A percentile compares a stretch with the other conserved stretches of the same genome.
These are phyloP conservation scores for Pseudocercospora macadamiae DNA, from an alignment of 2,329 filamentous ascomycete genomes.

Conservation along the genomic window DNA sequence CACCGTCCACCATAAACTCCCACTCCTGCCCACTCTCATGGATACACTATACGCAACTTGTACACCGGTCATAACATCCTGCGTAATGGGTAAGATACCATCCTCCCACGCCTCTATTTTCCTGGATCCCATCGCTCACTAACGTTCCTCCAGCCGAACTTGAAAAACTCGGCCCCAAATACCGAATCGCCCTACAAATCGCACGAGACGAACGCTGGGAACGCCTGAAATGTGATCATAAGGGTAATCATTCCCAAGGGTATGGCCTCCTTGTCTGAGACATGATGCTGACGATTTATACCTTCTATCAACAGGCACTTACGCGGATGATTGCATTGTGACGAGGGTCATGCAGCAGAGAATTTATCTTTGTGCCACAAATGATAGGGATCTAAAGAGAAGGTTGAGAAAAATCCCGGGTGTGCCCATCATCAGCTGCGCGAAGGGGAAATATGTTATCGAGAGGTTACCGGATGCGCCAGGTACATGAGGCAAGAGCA, in stretches of 20 bases:
- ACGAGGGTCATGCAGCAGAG: slow-evolving; percentile 50
- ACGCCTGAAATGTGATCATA: slow-evolving; percentile 84
- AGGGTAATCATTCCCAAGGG: slow-evolving; percentile 80
- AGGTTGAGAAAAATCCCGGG: slow-evolving; percentile 80
- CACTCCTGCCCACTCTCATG: slow-evolving; percentile 86
- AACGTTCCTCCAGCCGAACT: too few species aligned
- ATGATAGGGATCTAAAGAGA: slow-evolving; percentile 79
- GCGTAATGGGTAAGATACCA: slow-evolving; percentile 80
- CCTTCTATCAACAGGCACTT: slow-evolving; percentile 79
- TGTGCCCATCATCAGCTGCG: slow-evolving; percentile 78
- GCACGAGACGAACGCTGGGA: slow-evolving; percentile 90
- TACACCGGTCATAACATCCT: slow-evolving; percentile 82
- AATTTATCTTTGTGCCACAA: slow-evolving; percentile 56
- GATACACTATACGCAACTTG: slow-evolving; percentile 91
- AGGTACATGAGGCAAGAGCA: slow-evolving; percentile 54
- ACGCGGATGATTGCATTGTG: slow-evolving; percentile 78
- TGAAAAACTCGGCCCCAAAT: slow-evolving; percentile 88
- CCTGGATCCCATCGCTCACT: too few species aligned
- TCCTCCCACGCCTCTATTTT: too few species aligned
- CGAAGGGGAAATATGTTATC: slow-evolving; percentile 89
- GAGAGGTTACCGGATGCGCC: slow-evolving; percentile 86
- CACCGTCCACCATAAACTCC: slow-evolving; percentile 87
- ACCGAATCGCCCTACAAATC: slow-evolving; percentile 80
- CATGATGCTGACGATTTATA: too few species aligned
- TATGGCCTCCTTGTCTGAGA: too few species aligned